phyloP scores from a whole-genome alignment of 179 eudicot genomes.

The Spinacia oleracea region DNA sequence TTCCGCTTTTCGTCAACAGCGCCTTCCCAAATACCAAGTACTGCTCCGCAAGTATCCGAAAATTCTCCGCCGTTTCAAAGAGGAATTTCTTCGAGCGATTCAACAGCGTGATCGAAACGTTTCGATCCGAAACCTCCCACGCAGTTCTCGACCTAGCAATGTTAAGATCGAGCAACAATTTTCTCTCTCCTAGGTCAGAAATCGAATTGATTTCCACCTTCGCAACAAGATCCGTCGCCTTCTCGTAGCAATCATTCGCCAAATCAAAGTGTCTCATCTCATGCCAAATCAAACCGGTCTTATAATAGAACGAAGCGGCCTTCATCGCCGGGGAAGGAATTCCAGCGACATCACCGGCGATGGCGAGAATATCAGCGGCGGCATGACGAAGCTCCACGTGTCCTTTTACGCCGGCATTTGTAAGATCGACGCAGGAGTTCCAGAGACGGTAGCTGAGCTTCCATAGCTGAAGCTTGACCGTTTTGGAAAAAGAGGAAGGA shows the following conservation, averaged over 20 bases:
- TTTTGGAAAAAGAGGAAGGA: conserved; percentile 51
- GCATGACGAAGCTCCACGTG: conserved; percentile 62
- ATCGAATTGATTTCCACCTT: conserved; percentile 44
- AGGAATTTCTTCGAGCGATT: conserved; percentile 69
- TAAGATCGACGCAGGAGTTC: conserved; percentile 76
- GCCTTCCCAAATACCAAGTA: conserved; percentile 65
- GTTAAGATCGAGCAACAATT: conserved; percentile 58
- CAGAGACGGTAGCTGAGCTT: conserved; percentile 82
- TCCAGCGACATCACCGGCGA: conserved; percentile 61
- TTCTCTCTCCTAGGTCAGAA: conserved; percentile 67
- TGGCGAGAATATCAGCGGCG: conserved; percentile 56
- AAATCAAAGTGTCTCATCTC: conserved; percentile 56
- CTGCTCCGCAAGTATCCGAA: conserved; percentile 59
- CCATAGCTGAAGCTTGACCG: conserved; percentile 75
- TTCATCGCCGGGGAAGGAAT: conserved; percentile 68
- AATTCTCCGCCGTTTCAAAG: conserved; percentile 56
- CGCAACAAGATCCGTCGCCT: conserved; percentile 65
- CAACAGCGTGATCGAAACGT: conserved; percentile 57
- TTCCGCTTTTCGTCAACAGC: conserved; percentile 45
- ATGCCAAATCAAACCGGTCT: conserved; percentile 75
- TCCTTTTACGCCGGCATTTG: conserved; percentile 50
- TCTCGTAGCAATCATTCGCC: conserved; percentile 77
- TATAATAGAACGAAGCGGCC: conserved; percentile 68
- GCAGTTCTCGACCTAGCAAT: conserved; percentile 74
- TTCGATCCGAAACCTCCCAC: conserved; percentile 76